Conservation (phyloP, 2,329 filamentous ascomycete genomes). For the Sodiomyces alkalinus region DNA sequence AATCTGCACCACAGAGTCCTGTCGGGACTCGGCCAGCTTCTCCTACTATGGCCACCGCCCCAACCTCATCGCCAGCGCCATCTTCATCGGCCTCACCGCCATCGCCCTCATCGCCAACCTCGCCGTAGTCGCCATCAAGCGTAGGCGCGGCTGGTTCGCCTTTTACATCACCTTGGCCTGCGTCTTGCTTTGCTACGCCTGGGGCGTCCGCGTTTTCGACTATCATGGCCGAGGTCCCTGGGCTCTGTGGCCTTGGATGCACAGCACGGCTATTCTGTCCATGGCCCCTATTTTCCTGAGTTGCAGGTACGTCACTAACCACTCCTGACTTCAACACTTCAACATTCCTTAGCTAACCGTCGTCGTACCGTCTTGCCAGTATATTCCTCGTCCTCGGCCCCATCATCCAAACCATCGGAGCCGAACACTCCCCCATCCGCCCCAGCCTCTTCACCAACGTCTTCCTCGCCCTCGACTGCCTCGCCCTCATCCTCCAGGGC, state of each 20-base stretch:
- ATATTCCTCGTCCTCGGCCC: conserved; percentile 13
- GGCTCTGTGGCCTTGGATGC: conserved; percentile 10
- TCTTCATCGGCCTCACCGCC: conserved; percentile 11
- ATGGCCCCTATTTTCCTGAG: conserved; percentile 15
- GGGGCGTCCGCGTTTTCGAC: conserved; percentile 10
- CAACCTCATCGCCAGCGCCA: conserved; percentile 3
- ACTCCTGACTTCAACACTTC: too few relatives aligned
- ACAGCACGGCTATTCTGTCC: conserved; percentile 11
- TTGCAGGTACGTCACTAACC: too few relatives aligned
- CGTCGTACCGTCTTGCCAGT: conserved; percentile 8
- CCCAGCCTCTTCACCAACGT: conserved; percentile 10
- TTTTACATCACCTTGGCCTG: conserved; percentile 11
- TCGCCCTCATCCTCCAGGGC: conserved; percentile 12
- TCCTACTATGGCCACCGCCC: conserved; percentile 12
- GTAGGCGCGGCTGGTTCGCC: conserved; percentile 8
- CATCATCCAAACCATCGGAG: conserved; percentile 13
- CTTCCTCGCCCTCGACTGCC: conserved; percentile 12
- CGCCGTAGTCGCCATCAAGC: conserved; percentile 7
- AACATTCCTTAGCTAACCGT: too few relatives aligned
- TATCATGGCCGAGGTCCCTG: conserved; percentile 11
- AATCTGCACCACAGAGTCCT: neutral
- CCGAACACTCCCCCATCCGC: conserved; percentile 14
- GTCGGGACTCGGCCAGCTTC: neutral
- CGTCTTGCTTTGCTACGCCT: conserved; percentile 12
- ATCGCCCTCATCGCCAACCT: conserved; percentile 8